Conservation (phyloP, 768 basidiomycete genomes). For the Kondoa malvinella region DNA sequence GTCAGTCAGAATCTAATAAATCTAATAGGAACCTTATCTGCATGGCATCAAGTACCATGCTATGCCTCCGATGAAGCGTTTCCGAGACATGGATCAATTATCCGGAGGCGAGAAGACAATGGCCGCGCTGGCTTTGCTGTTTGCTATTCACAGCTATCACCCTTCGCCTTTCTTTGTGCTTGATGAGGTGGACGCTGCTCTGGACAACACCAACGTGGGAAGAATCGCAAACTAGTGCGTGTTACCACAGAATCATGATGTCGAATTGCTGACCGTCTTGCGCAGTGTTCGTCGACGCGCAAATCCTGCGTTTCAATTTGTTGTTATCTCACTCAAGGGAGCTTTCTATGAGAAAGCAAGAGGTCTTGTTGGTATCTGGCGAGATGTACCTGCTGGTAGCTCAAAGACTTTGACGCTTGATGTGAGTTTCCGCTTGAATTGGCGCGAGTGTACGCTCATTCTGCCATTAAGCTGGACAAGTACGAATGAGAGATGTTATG, state of each 20-base stretch:
- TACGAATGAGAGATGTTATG: neutral
- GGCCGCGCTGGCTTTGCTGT: conserved; percentile 84
- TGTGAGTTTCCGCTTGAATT: conserved; percentile 36
- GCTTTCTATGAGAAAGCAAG: conserved; percentile 39
- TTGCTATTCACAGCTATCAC: conserved; percentile 93
- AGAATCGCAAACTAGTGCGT: conserved; percentile 81
- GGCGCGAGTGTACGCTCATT: neutral
- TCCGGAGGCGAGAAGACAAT: conserved; percentile 98
- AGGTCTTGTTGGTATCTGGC: conserved; percentile 26
- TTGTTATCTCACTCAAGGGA: conserved; percentile 91
- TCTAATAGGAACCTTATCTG: conserved; percentile 56
- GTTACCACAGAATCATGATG: conserved; percentile 15
- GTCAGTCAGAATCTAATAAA: neutral
- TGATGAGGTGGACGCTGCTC: conserved; percentile 94
- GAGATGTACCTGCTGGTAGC: conserved; percentile 35
- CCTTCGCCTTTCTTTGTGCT: conserved; percentile 95
- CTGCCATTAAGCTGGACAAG: neutral
- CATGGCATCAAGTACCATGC: conserved; percentile 95
- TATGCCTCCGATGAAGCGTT: conserved; percentile 99
- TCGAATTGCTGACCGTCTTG: neutral
- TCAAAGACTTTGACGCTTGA: conserved; percentile 82
- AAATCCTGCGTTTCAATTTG: conserved; percentile 74
- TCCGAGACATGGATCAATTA: conserved; percentile 96
- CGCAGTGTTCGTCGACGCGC: conserved; percentile 46
- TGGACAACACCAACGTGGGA: conserved; percentile 97